A percentile compares a stretch with the other conserved stretches of the same genome.
phyloP scores from a whole-genome alignment of 371 early-diverging fungal species.

The Funneliformis caledonium region DNA sequence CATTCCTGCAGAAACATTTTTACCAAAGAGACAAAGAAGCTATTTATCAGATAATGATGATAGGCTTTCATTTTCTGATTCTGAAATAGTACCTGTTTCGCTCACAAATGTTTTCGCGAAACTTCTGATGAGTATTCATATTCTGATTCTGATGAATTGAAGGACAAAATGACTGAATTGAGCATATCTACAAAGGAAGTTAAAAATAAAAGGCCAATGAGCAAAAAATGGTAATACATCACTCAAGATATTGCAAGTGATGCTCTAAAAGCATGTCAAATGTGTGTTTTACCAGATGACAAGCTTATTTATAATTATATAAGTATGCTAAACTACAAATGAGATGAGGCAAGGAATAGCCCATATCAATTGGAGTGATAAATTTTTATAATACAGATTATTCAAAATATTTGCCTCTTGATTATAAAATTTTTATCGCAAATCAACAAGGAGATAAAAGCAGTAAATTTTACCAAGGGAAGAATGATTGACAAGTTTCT shows the following conservation, averaged over 20 bases:
- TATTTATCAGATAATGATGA: not conserved
- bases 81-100: conserved; percentile 14
- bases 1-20: too few relatives aligned
- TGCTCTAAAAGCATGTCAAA: not conserved
- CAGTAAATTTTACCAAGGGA: conserved; percentile 10
- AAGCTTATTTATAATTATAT: conserved; percentile 1
- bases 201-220: not conserved
- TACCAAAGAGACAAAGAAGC: not conserved
- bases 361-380: conserved; percentile 9
- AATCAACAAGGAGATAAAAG: not conserved
- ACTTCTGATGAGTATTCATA: not conserved
- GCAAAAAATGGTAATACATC: not conserved
- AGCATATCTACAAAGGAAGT: not conserved
- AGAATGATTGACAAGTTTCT: not conserved
- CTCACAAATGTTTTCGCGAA: conserved; percentile 10
- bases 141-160: not conserved
- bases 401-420: not conserved
- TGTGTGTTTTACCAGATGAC: not conserved
- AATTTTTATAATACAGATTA: not conserved
- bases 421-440: conserved; percentile 4
- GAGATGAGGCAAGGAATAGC: not conserved
- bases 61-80: not conserved
- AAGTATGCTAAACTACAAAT: not conserved
- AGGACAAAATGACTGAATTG: not conserved
- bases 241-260: not conserved